Evolutionary conservation across 129 eudicot genomes (phyloP), one percentile per base, ranked within the genome.

Genomic region (Centaurea solstitialis): DNA sequence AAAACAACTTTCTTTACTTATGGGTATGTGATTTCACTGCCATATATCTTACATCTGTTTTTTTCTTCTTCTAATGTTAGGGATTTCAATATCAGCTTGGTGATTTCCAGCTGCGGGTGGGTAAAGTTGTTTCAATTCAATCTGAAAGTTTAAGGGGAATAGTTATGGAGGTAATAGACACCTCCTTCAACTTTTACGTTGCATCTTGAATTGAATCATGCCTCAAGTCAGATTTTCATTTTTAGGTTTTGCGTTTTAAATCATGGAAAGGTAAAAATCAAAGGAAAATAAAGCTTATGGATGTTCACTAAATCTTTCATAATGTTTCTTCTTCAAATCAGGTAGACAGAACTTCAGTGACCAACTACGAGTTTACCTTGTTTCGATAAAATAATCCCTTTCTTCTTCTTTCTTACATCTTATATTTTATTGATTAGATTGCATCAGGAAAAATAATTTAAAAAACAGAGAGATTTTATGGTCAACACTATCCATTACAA

Each of bases 91-190:
- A 94, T 82, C 97, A 87, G 79, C 94, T 94, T 47, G 98, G 98
- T n/a, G 98, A 94, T 85, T 94, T 94, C 83, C 96, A 87, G 88
- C 76, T 94, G 87, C 88, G 97, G 73, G 96, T 92, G 76, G 97
- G 96, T 72, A 94, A 94, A 86, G 97, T 92, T 47, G 90, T 84
- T 72, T 91, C 94, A 18, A 70, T 86, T 81, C 91, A 90, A 65
- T 88, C 97, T 33, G 98, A 94, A 83, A 90, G 80, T 67, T 81
- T 94, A 84, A 92, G 96, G 87, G 98, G 98, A 77, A 92, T 94
- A 77, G 87, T 92, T 72, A 87, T 94, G 96, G 97, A 94, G 98
- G 98, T 94, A 94, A 71, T 2, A 73, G 9, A 33, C 67, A n/a
- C 68, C 35, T 35, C 24, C 7, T 24, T 0, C 71, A 17, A 20